Conservation (phyloP, 441 rosid species). For the Bruguiera hainesii region DNA sequence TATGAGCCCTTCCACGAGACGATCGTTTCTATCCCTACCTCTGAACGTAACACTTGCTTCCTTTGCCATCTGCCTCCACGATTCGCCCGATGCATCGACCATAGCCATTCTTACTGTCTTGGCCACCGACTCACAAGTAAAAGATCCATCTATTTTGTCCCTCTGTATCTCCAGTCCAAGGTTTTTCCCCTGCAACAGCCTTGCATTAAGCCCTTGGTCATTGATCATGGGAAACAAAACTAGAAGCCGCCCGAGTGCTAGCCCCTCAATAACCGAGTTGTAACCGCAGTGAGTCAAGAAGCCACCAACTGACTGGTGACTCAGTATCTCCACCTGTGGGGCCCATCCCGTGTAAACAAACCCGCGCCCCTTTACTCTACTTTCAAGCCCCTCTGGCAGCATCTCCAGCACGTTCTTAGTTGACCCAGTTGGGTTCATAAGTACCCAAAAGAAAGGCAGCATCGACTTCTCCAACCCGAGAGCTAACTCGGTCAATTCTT, state of each 20-base stretch:
- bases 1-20: constrained; percentile 18
- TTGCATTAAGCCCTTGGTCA: constrained; percentile 66
- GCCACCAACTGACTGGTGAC: constrained; percentile 59
- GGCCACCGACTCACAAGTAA: constrained; percentile 46
- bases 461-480: constrained; percentile 55
- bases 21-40: constrained; percentile 24
- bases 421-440: neutral
- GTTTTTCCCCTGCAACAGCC: constrained; percentile 41
- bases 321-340: constrained; percentile 57
- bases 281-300: constrained; percentile 77
- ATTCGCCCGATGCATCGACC: constrained; percentile 34
- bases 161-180: constrained; percentile 54
- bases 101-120: constrained; percentile 34
- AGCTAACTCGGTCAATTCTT: constrained; percentile 48
- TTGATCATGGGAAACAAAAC: constrained; percentile 41
- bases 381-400: constrained; percentile 14
- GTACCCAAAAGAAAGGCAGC: constrained; percentile 57
- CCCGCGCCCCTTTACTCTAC: constrained; percentile 16
- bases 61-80: constrained; percentile 24
- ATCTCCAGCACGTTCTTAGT: neutral
- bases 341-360: constrained; percentile 33
- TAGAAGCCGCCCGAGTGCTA: constrained; percentile 30
- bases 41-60: constrained; percentile 29
- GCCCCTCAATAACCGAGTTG: constrained; percentile 56
- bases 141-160: constrained; percentile 47